Base-by-base conservation (phyloP, 805 yeast species). In the Candida boleticola region DNA sequence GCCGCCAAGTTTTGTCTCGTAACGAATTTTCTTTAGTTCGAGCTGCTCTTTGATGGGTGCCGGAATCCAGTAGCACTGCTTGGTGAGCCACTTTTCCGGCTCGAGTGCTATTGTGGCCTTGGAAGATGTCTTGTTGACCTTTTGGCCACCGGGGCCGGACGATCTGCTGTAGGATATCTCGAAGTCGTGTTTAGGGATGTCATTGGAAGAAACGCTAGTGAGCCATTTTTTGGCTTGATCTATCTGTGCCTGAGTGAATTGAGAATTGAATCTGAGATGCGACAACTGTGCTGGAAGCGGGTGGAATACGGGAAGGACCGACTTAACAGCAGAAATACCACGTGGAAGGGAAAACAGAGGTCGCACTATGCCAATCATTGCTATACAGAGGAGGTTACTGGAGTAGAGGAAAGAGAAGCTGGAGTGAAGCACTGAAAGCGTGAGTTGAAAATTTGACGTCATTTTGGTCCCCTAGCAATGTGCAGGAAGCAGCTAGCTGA, bases 101-200 rank as follows among this genome's bases (percentile, higher is more conserved):
- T 57, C 60, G 42, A 82, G 52, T 4, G 76, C 64, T 16, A 87
- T 55, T 0, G 87, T 81, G 5, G 89, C 87, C 52, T 86, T 83
- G 1, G 85, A 74, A 23, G 75, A 73, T 7, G 82, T 71, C 51
- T 87, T 87, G 59, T 87, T 87, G 9, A 88, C 95, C 54, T 88
- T 83, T 51, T 87, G 95, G 0, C 96, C 96, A 1, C 96, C 95
- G 0, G 95, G 88, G 0, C 95, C 95, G 26, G 89, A 78, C 0
- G 93, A 76, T 44, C 90, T 60, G 40, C 79, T 67, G 53, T 63
- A 83, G 3, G 69, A 48, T 1, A 75, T 54, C 2, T 63, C 61
- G 51, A 83, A 82, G 13, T 59, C 50, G 14, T 58, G 48, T 11
- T 64, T 56, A 1, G 86, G 87, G 2, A 83, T 65, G 5, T 55